Evolutionary conservation across 371 early-diverging fungal species (phyloP), one percentile per base, ranked within the genome.

Genomic region (Saksenaea vasiformis): DNA sequence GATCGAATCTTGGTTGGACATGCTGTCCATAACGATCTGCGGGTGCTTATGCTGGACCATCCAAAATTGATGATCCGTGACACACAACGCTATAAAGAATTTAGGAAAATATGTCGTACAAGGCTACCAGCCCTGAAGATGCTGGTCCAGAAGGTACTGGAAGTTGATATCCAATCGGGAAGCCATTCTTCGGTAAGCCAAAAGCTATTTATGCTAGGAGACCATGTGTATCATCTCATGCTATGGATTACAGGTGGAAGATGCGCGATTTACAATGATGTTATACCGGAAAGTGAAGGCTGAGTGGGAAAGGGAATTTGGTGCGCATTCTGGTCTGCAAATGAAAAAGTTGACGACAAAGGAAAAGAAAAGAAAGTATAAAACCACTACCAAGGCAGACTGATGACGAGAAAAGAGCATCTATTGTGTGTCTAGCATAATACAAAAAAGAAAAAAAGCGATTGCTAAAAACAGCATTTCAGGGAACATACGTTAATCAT

Each of bases 1-100:
- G 93, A 93, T 68, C 84, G 90, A 31, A 85, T 97, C 5, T 71
- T 98, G 14, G 85, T 98, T 11, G 99, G 99, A 0, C 99, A 98
- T 73, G 93, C 92, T 10, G 76, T 98, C 5, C 69, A 90, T 35
- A 87, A 96, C 74, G 98, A 98, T 84, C 85, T 98, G 44, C 66
- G 77, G 15, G 86, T 85, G 4, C 74, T 98, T 59, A 73, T 93
- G 73, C 64, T 97, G 43, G 71, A 84, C 11, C 98, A 97, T 75
- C 97, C 97, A 36, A 70, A 80, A 17, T 59, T 83, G 13, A 60
- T 93, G 62, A 80, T 91, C 44, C 89, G 98, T 53, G 98, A 98
- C 68, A 98, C 97, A 5, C 81, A 93, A 35, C 65, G 75, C 56
- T 97, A 90, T 73, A 74, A 83, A 55, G 89, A 88, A 36, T 95